Evolutionary conservation across 495 filamentous ascomycete genomes (phyloP), one percentile per base, ranked within the genome.

Genomic region (Diplogelasinospora grovesii): DNA sequence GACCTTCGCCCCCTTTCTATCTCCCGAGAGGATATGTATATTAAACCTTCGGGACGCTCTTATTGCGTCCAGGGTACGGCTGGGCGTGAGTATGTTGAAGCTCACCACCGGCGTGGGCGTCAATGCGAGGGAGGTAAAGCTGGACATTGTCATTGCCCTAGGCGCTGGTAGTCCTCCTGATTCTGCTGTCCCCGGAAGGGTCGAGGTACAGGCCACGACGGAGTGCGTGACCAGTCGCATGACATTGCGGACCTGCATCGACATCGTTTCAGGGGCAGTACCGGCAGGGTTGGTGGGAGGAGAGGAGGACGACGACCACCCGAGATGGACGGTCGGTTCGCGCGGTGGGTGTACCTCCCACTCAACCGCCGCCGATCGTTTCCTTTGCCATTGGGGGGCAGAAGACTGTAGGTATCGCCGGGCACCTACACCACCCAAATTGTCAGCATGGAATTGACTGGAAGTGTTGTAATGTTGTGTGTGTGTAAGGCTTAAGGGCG

Each of bases 131-230:
- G 84, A 86, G 14, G 75, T 88, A 66, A 94, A 83, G 9, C 84
- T 89, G 14, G 87, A 93, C 48, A 90, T 79, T 18, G 85, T 88
- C 69, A 92, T 82, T 37, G 77, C 87, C 24, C 67, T 57, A 57
- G 42, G 28, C 45, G 20, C 13, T 38, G 36, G 15, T 50, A 52
- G 36, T n/a, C n/a, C n/a, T n/a, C n/a, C n/a, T n/a, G n/a, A n/a
- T n/a, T n/a, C n/a, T n/a, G 41, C 33, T 26, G 57, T 46, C 6
- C 61, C 59, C 4, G 52, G 37, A 6, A 28, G 31, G 14, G 60
- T 63, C 30, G 61, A 67, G 22, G 82, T 88, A 50, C 85, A 75
- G 55, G 88, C 77, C 31, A 83, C 83, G 43, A 87, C 84, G 9
- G 84, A 74, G 61, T 86, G 78, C 1, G 83, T 74, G 14, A 89